Conservation (phyloP, 1,284 basidiomycete species). For the Rhodotorula sp. region DNA sequence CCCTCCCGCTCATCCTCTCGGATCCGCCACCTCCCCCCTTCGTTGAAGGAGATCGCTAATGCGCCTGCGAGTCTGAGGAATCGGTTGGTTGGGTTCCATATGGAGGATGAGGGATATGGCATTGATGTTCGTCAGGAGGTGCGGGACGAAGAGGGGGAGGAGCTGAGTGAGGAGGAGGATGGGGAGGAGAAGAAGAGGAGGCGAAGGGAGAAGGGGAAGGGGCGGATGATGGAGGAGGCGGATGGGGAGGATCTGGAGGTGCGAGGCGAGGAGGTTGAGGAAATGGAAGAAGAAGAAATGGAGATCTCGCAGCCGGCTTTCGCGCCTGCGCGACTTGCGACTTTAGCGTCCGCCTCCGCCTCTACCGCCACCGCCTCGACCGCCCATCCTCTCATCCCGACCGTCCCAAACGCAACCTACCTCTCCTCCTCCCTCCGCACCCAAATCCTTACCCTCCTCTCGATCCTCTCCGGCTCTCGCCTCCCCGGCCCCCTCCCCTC, state of each 20-base stretch:
- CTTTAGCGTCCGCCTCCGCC: neutral
- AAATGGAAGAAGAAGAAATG: neutral
- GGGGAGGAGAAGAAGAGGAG: neutral
- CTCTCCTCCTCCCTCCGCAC: conserved; percentile 1
- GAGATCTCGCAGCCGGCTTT: neutral
- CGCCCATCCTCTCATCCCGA: neutral
- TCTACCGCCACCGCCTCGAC: neutral
- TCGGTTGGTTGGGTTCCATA: conserved; percentile 31
- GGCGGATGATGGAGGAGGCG: neutral
- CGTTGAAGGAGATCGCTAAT: conserved; percentile 13
- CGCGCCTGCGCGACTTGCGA: neutral
- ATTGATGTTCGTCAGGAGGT: neutral
- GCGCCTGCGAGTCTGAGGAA: conserved; percentile 16
- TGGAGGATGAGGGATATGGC: conserved; percentile 33
- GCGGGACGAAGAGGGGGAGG: neutral
- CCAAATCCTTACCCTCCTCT: conserved; percentile 14
- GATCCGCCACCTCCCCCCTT: conserved; percentile 18
- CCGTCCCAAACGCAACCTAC: neutral
- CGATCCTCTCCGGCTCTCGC: conserved; percentile 15
- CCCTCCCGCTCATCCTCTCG: conserved; percentile 24
- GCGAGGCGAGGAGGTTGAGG: neutral
- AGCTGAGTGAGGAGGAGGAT: neutral
- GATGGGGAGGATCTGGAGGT: neutral
- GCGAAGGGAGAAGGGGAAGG: conserved; percentile 12
- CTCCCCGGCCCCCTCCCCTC: conserved; percentile 11